phyloP scores from a whole-genome alignment of 305 asterid species.

The Solanum chacoense region DNA sequence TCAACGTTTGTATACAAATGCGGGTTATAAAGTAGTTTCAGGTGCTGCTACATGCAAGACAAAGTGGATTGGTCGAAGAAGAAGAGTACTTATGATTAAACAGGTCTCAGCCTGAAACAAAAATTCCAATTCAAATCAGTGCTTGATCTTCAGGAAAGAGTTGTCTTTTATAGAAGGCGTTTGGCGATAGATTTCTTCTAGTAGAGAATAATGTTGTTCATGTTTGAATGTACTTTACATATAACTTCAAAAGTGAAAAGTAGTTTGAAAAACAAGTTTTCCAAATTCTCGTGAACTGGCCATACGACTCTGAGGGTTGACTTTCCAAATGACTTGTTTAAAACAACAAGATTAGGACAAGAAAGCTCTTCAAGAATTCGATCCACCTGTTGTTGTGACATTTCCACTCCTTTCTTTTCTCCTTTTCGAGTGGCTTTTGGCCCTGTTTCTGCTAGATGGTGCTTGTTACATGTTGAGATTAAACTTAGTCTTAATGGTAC shows the following conservation, averaged over 20 bases:
- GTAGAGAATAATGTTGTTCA: background rate
- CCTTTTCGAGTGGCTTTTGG: background rate
- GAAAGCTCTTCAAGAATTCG: constrained; percentile 83
- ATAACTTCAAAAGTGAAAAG: background rate
- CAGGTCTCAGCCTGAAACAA: background rate
- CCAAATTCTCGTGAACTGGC: background rate
- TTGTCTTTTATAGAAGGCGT: background rate
- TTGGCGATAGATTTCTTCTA: background rate
- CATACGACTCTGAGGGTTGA: background rate
- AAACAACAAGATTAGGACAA: background rate
- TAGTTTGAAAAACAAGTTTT: no score
- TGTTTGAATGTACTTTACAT: background rate
- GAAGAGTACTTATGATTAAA: constrained; percentile 55
- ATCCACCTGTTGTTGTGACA: constrained; percentile 26
- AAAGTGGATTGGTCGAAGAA: constrained; percentile 57
- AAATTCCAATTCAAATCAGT: no score
- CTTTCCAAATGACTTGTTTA: no score
- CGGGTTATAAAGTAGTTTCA: constrained; percentile 50
- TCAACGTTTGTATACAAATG: constrained; percentile 37
- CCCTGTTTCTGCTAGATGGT: constrained; percentile 25
- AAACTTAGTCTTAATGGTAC: no score
- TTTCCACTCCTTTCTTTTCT: constrained; percentile 22
- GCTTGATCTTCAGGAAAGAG: background rate
- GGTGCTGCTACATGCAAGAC: constrained; percentile 50
- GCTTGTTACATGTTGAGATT: no score